These are phyloP conservation scores for Nidularia sp. DNA, from an alignment of 768 basidiomycete genomes.

Conservation along the genomic window DNA sequence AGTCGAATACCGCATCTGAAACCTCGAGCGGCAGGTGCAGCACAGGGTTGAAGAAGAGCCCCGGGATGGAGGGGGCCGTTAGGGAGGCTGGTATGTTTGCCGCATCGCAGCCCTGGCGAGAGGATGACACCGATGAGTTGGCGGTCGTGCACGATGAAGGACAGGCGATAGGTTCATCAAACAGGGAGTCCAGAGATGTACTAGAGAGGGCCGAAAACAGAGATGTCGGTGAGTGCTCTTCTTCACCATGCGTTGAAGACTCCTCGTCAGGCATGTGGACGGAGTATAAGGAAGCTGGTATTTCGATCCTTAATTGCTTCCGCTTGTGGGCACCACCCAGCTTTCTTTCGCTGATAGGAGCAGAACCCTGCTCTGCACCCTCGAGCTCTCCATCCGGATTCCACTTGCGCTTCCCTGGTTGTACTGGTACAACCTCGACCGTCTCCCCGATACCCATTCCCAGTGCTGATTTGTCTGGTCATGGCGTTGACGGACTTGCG, in stretches of 20 bases:
- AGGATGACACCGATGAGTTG: not conserved
- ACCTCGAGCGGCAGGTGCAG: constrained; percentile 47
- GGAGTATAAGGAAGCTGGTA: constrained; percentile 1
- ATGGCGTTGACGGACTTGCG: too few relatives aligned
- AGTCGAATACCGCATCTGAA: constrained; percentile 40
- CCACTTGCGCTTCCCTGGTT: too few relatives aligned
- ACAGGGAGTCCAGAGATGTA: constrained; percentile 35
- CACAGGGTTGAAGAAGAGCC: constrained; percentile 57
- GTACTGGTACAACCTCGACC: too few relatives aligned
- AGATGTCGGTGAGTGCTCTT: constrained; percentile 5
- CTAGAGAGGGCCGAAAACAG: constrained; percentile 6
- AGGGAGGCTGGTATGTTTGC: constrained; percentile 19
- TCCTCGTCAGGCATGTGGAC: not conserved
- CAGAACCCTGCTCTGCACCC: too few relatives aligned
- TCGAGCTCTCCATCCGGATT: too few relatives aligned
- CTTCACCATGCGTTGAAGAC: not conserved
- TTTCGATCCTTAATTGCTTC: constrained; percentile 8
- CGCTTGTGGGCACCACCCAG: constrained; percentile 2
- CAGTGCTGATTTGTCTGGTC: too few relatives aligned
- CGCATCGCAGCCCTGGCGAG: not conserved
- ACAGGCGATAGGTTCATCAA: constrained; percentile 33
- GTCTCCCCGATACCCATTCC: too few relatives aligned
- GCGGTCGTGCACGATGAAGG: constrained; percentile 1
- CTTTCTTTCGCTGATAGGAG: too few relatives aligned
- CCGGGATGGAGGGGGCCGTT: constrained; percentile 53